phyloP scores from a whole-genome alignment of 2,329 filamentous ascomycete genomes.

The Alternaria infectoria region DNA sequence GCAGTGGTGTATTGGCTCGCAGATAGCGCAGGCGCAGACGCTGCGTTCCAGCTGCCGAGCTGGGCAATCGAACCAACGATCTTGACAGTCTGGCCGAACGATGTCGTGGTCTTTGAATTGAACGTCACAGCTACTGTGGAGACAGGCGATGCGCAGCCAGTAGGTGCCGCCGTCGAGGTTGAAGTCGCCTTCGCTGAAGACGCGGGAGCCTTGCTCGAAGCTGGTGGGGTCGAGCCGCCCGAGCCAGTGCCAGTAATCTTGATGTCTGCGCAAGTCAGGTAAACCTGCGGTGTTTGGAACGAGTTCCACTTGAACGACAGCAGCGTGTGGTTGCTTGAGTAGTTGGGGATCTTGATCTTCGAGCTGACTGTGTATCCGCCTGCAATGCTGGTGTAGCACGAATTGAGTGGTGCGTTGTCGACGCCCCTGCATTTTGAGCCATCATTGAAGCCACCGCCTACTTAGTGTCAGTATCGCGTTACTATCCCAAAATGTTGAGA shows the following conservation, averaged over 20 bases:
- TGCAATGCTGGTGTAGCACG: conserved; percentile 43
- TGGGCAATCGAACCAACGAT: conserved; percentile 53
- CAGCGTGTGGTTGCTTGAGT: conserved; percentile 40
- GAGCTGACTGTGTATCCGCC: conserved; percentile 44
- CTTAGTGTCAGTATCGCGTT: background rate
- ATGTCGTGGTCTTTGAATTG: conserved; percentile 55
- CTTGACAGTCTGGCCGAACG: conserved; percentile 57
- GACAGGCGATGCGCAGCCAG: conserved; percentile 34
- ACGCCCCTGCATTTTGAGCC: conserved; percentile 36
- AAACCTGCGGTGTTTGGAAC: conserved; percentile 43
- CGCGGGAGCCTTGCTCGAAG: conserved; percentile 23
- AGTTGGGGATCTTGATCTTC: conserved; percentile 44
- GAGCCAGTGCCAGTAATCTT: conserved; percentile 30
- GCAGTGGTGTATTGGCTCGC: conserved; percentile 52
- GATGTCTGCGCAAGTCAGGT: conserved; percentile 43
- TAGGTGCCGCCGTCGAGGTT: conserved; percentile 17
- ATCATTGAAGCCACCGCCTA: conserved; percentile 35
- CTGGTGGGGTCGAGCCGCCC: conserved; percentile 16
- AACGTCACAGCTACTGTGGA: conserved; percentile 50
- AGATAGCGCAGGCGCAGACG: conserved; percentile 48
- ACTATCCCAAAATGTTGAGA: background rate
- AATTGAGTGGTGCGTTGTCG: conserved; percentile 41
- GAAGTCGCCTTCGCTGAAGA: conserved; percentile 15
- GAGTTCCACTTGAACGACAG: conserved; percentile 43
- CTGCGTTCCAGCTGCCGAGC: conserved; percentile 54